Base-by-base conservation (phyloP, 2,329 filamentous ascomycete genomes). In the Lanzia echinophila region DNA sequence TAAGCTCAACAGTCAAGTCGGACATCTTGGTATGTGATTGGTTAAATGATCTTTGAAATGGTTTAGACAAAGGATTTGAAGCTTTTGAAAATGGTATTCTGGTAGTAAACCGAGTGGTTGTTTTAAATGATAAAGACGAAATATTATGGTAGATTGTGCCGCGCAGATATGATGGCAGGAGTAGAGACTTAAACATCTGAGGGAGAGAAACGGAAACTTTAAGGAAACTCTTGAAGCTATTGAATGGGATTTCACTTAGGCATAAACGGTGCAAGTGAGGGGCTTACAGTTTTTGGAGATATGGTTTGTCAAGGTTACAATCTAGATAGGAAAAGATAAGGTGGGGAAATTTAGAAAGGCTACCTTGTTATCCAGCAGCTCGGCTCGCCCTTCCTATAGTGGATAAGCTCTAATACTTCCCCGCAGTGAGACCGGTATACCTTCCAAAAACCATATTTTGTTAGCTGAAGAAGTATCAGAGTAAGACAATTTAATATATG, bases 1-100 rank as follows among this genome's bases (percentile, higher is more conserved):
- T 86, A 55, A 92, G 77, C 64, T 88, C 77, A 50, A 83, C 71
- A 6, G 56, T 49, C 24, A 79, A 71, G 55, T 73, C 73, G 33
- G 75, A 73, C 67, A 69, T 69, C 50, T 58, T 68, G 53, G 38
- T 34, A 19, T 51, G 13, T 34, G 60, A 53, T 32, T 33, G 57
- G 28, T 55, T 55, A 52, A 66, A 63, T 8, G 50, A 50, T 52
- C 59, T 58, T 42, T 20, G 31, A 36, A 47, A 38, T 6, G 31
- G 22, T 52, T n/a, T 20, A 17, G 32, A 22, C 32, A 33, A 39
- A 22, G 47, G 12, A 20, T 10, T 6, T 20, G 42, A 32, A 17
- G 42, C 11, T 39, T 32, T 47, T 12, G 34, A 13, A 47, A 24
- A 39, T n/a, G 17, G 12, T 17, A 41, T 20, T 32, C 28, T 17